phyloP scores from a whole-genome alignment of 129 eudicot species.

The Ambrosia trifida region DNA sequence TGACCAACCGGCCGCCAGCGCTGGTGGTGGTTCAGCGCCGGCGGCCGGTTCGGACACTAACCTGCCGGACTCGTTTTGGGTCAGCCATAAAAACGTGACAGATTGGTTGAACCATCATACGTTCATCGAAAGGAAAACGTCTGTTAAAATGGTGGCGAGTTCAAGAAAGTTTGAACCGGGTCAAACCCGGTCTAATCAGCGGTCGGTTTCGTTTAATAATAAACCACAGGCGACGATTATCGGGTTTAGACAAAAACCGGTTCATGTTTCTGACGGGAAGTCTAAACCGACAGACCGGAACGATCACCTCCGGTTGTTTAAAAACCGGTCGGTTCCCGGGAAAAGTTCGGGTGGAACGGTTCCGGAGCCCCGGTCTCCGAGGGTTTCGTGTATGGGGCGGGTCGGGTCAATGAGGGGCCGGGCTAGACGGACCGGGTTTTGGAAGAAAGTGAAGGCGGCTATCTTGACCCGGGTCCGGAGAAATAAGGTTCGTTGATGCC shows the following conservation, averaged over 20 bases:
- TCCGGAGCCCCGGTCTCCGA: slow-evolving; percentile 53
- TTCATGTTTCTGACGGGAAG: slow-evolving; percentile 17
- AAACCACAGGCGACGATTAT: slow-evolving; percentile 40
- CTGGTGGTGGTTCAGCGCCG: background rate
- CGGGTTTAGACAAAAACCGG: slow-evolving; percentile 40
- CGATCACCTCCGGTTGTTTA: slow-evolving; percentile 28
- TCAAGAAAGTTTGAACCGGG: slow-evolving; percentile 31
- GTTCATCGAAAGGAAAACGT: slow-evolving; percentile 48
- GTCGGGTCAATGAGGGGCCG: slow-evolving; percentile 41
- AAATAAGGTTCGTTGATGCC: slow-evolving; percentile 1
- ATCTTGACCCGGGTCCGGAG: slow-evolving; percentile 34
- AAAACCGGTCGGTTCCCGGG: slow-evolving; percentile 53
- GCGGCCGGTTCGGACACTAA: slow-evolving; percentile 11
- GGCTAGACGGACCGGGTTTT: slow-evolving; percentile 41
- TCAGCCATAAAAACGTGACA: slow-evolving; percentile 38
- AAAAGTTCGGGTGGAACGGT: slow-evolving; percentile 27
- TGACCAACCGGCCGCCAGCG: background rate
- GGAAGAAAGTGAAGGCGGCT: slow-evolving; percentile 35
- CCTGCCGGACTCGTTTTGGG: slow-evolving; percentile 60
- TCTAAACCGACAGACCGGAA: slow-evolving; percentile 14
- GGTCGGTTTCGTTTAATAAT: slow-evolving; percentile 33
- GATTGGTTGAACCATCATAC: slow-evolving; percentile 56
- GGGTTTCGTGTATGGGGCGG: slow-evolving; percentile 61
- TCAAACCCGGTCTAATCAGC: slow-evolving; percentile 37
- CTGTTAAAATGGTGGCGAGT: slow-evolving; percentile 39